These are phyloP conservation scores for Penicillium canariense DNA, from an alignment of 495 filamentous ascomycete species.

Conservation along the genomic window DNA sequence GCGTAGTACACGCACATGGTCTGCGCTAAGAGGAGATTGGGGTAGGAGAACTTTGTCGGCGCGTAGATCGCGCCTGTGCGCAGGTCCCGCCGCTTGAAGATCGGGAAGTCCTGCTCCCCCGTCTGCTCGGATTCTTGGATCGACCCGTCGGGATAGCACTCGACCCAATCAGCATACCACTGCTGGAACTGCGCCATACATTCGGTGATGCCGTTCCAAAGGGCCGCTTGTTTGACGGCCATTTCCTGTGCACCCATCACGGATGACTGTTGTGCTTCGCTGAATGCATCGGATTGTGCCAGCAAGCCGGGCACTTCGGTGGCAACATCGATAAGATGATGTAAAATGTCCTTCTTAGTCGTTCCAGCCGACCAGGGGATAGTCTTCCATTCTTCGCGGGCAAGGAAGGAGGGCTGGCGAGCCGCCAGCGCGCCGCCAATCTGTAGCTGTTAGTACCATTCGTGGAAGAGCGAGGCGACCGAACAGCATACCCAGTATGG, in stretches of 20 bases:
- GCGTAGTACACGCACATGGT: constrained; percentile 45
- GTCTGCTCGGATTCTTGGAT: constrained; percentile 29
- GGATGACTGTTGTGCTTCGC: constrained; percentile 18
- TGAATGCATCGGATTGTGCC: constrained; percentile 33
- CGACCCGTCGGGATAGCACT: constrained; percentile 35
- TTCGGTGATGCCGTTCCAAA: constrained; percentile 40
- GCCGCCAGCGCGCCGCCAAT: constrained; percentile 34
- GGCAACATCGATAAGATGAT: constrained; percentile 41
- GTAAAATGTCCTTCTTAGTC: constrained; percentile 42
- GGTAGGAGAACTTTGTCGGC: constrained; percentile 39
- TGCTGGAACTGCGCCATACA: constrained; percentile 32
- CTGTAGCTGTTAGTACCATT: constrained; percentile 16
- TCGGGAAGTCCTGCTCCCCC: constrained; percentile 31
- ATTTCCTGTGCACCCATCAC: constrained; percentile 34
- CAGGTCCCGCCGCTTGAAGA: constrained; percentile 40
- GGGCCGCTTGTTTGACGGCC: constrained; percentile 34
- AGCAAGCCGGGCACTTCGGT: constrained; percentile 38
- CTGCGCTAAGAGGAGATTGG: constrained; percentile 42
- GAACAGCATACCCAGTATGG: constrained; percentile 42
- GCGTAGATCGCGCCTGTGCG: constrained; percentile 38
- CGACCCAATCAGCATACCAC: constrained; percentile 39
- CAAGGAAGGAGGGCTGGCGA: constrained; percentile 38
- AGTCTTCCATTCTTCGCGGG: constrained; percentile 43
- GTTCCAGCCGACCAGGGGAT: constrained; percentile 44
- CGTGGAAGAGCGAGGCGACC: neutral